Evolutionary conservation across 768 basidiomycete species (phyloP), one percentile per base, ranked within the genome.

Genomic region (Suillus occidentalis): DNA sequence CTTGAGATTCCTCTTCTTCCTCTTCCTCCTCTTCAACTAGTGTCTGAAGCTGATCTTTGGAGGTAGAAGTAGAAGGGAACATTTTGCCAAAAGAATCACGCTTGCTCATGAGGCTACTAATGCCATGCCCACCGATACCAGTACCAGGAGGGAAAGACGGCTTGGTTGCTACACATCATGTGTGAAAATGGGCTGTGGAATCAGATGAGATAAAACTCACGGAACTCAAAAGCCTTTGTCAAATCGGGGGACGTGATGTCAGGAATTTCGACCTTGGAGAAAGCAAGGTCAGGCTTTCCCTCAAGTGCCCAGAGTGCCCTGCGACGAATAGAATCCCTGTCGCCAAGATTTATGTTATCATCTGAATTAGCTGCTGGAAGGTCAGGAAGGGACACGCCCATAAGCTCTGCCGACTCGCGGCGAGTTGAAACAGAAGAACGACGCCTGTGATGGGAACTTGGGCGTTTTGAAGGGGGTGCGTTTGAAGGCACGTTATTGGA

Each of bases 371-470:
- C 84, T 10, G 83, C 70, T 6, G 87, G 86, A 31, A 92, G 82
- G 66, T 88, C 86, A 14, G 90, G 87, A 45, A 91, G 79, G 28
- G 89, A 78, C 14, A 92, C 85, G 34, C 93, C 92, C 91, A 97
- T 95, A 72, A 97, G 80, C 71, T 96, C 95, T 20, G 93, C 90
- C 22, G 93, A 95, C 79, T 97, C 95, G 68, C 84, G 85, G 66
- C 94, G 89, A 47, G 94, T 96, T 12, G 95, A 94, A 34, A 97
- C 92, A 31, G 92, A 94, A 1, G 94, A 94, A 49, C 87, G 86
- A 57, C 95, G 91, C 16, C 87, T 84, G 70, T 96, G 95, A 70
- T 94, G 93, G 0, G 94, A 95, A 65, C 84, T 84, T 39, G 74
- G 76, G 68, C 88, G 89, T 70, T 88, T 89, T 34, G 83, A 42